These are phyloP conservation scores for Stemphylium lycopersici DNA, from an alignment of 2,329 filamentous ascomycete genomes.

Conservation along the genomic window DNA sequence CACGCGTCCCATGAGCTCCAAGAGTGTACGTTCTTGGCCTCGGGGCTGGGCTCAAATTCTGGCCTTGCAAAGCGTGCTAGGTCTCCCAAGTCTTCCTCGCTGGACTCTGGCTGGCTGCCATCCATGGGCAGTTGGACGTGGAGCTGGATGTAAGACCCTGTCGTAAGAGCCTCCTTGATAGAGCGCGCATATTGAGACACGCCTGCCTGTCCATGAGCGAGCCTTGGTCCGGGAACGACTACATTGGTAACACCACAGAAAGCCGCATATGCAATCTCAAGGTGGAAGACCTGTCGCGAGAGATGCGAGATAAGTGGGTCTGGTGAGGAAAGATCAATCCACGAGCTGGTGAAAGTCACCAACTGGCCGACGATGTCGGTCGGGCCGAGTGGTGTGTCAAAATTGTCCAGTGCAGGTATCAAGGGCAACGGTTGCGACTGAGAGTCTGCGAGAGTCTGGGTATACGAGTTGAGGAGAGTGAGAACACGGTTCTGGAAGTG, in stretches of 20 bases:
- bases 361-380: constrained; percentile 72
- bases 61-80: constrained; percentile 57
- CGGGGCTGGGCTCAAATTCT: constrained; percentile 44
- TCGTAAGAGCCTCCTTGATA: constrained; percentile 76
- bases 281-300: constrained; percentile 85
- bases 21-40: constrained; percentile 62
- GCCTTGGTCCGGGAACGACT: constrained; percentile 77
- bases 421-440: constrained; percentile 52
- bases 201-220: constrained; percentile 63
- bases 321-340: constrained; percentile 87
- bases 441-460: constrained; percentile 54
- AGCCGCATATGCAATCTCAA: constrained; percentile 92
- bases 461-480: constrained; percentile 64
- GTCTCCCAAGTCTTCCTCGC: constrained; percentile 58
- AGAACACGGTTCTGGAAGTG: constrained; percentile 74
- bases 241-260: constrained; percentile 91
- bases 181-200: constrained; percentile 81
- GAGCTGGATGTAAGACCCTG: constrained; percentile 78
- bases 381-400: constrained; percentile 77
- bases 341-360: constrained; percentile 81
- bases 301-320: constrained; percentile 84
- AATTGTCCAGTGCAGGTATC: constrained; percentile 71
- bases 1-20: constrained; percentile 92
- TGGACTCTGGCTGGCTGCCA: constrained; percentile 68
- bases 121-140: constrained; percentile 86